phyloP scores from a whole-genome alignment of 1,284 basidiomycete species.

The Apiotrichum sp. region DNA sequence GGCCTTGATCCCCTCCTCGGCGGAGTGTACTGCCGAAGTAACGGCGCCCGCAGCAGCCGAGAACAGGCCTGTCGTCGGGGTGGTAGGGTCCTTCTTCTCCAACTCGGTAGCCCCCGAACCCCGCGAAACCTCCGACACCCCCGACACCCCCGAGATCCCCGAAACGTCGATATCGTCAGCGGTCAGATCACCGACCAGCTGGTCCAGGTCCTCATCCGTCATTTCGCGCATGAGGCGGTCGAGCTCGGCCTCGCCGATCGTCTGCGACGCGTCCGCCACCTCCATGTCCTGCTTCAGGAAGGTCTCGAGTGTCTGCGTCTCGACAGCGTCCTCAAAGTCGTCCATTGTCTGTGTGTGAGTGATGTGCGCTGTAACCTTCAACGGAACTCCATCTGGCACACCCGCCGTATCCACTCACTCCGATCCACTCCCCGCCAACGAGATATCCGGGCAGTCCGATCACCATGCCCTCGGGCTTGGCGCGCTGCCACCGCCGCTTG shows the following conservation, averaged over 20 bases:
- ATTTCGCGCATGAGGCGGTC: slow-evolving; percentile 42
- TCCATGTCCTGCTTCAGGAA: slow-evolving; percentile 43
- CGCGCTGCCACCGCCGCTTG: slow-evolving; percentile 43
- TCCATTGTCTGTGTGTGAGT: slow-evolving; percentile 36
- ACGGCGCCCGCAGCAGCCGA: neutral
- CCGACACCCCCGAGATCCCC: too few relatives aligned
- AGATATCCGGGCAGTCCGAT: slow-evolving; percentile 43
- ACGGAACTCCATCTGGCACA: too few relatives aligned
- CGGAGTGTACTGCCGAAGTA: neutral
- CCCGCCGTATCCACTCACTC: slow-evolving; percentile 26
- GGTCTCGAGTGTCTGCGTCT: slow-evolving; percentile 29
- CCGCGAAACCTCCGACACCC: neutral
- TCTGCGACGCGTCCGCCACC: slow-evolving; percentile 20
- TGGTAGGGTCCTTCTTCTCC: neutral
- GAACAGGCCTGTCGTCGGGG: neutral
- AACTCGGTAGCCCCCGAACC: neutral
- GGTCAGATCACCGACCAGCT: slow-evolving; percentile 33
- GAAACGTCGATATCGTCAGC: slow-evolving; percentile 9
- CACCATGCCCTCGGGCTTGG: slow-evolving; percentile 38
- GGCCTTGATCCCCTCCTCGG: neutral
- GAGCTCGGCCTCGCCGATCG: slow-evolving; percentile 39
- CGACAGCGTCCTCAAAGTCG: slow-evolving; percentile 44
- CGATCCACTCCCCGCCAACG: slow-evolving; percentile 44
- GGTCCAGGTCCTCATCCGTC: slow-evolving; percentile 38
- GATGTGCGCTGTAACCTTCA: too few relatives aligned